Percentiles rank a stretch among this genome's conserved stretches.
These are phyloP conservation scores for Phytophthora hybrid DNA, from an alignment of 352 stramenopile genomes.

Conservation along the genomic window DNA sequence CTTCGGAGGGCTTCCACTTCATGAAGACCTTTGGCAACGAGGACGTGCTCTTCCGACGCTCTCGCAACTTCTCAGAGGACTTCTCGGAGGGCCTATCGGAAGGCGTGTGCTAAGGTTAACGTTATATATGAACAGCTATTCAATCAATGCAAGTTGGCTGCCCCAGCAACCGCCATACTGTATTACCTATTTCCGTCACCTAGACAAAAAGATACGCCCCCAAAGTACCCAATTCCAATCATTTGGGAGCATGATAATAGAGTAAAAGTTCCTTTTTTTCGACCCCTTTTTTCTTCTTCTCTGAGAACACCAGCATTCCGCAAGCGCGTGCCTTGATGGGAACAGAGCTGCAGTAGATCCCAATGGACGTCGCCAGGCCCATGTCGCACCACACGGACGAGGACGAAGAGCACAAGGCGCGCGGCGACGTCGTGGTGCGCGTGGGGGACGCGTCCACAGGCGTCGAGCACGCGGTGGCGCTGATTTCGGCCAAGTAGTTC, in stretches of 20 bases:
- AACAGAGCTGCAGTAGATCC: slow-evolving; percentile 36
- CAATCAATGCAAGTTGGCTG: slow-evolving; percentile 3
- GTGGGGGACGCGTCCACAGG: slow-evolving; percentile 64
- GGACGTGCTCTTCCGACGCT: slow-evolving; percentile 69
- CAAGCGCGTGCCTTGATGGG: slow-evolving; percentile 43
- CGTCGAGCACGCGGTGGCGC: slow-evolving; percentile 42
- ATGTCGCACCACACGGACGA: slow-evolving; percentile 35
- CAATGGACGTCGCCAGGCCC: slow-evolving; percentile 35
- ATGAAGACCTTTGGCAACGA: slow-evolving; percentile 76
- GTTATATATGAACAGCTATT: slow-evolving; percentile 41
- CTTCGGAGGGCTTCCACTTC: slow-evolving; percentile 53
- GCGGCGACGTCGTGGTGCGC: slow-evolving; percentile 40
- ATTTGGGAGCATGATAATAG: neutral
- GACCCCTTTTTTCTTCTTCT: slow-evolving; percentile 31
- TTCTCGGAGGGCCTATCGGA: slow-evolving; percentile 79
- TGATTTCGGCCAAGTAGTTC: slow-evolving; percentile 59
- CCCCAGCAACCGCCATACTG: neutral
- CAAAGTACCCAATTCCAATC: neutral
- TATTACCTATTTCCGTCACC: too few relatives aligned
- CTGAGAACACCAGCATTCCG: slow-evolving; percentile 35
- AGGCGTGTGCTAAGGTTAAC: slow-evolving; percentile 72
- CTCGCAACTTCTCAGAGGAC: slow-evolving; percentile 78
- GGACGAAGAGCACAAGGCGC: slow-evolving; percentile 33
- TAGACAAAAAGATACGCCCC: neutral
- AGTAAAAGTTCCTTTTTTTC: too few relatives aligned